Conservation (phyloP, 148 eudicot genomes). For the Cornus suecica region DNA sequence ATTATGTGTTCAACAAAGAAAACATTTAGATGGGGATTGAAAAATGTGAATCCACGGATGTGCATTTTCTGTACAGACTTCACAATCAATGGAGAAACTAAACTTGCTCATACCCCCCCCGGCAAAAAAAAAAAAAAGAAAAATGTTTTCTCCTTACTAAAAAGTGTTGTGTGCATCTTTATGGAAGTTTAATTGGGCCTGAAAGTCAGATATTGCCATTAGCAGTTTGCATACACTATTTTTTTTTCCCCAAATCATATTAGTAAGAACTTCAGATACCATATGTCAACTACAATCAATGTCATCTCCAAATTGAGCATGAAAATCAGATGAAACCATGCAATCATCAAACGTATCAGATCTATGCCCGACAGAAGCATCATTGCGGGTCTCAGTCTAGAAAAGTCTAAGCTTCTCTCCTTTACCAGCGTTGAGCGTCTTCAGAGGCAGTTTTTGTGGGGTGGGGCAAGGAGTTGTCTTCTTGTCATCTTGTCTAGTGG, state of each 20-base stretch:
- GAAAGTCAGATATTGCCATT: not conserved
- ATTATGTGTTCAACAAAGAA: not conserved
- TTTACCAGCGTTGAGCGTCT: too few relatives aligned
- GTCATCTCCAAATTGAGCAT: too few relatives aligned
- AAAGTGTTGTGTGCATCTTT: not conserved
- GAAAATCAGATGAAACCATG: too few relatives aligned
- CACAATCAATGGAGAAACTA: not conserved
- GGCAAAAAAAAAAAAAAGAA: too few relatives aligned
- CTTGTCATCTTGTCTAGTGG: too few relatives aligned
- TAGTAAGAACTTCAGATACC: not conserved
- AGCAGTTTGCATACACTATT: not conserved
- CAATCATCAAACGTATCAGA: too few relatives aligned
- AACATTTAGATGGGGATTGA: not conserved
- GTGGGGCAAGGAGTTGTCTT: too few relatives aligned
- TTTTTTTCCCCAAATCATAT: not conserved
- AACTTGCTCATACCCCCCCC: not conserved
- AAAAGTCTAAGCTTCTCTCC: too few relatives aligned
- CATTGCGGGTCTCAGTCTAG: not conserved
- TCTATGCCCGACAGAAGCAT: too few relatives aligned
- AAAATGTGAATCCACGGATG: not conserved
- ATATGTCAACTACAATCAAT: not conserved
- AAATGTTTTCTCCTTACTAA: too few relatives aligned
- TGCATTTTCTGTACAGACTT: not conserved
- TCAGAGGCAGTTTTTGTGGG: too few relatives aligned
- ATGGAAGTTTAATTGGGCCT: not conserved